Evolutionary conservation across 768 basidiomycete genomes (phyloP), one percentile per base, ranked within the genome.

Genomic region (Lactarius vividus): DNA sequence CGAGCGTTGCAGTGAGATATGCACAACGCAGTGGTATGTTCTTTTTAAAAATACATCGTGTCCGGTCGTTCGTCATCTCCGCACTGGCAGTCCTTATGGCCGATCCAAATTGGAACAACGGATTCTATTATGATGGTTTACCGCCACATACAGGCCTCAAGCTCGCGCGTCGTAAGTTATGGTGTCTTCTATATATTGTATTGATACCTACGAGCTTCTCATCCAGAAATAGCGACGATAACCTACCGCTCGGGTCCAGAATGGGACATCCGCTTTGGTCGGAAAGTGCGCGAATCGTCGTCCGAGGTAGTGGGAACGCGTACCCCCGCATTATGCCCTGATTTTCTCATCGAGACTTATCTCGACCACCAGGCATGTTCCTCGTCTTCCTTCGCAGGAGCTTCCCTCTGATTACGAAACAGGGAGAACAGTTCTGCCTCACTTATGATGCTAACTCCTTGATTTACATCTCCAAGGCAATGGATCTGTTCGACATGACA

Each of bases 81-180:
- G 15, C 6, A 7, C 26, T 6, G 57, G n/a, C 68, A 98, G 97
- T 99, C 20, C 85, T 99, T 61, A 99, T 99, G 97, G 92, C 96
- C 2, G 97, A 99, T 77, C 96, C 96, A 0, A 98, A 98, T 69
- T 99, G 97, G 97, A 99, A 98, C 67, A 88, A 94, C 40, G 97
- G 97, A 4, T 98, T 96, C 77, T 99, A 99, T 75, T 99, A 99
- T 74, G 93, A 96, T 65, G 82, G 83, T 9, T 75, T 96, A n/a
- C 97, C 97, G 2, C 97, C 97, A 0, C 97, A 99, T 74, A 92
- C 88, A 1, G 97, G 97, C 33, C 98, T 99, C 95, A 99, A 99
- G 75, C 85, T 99, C 23, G 97, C 97, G 31, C 85, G 97, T 70
- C 97, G 96, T 97, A 73, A 72, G 88, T 29, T 3, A 20, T 11